These are phyloP conservation scores for Chamaecyparis obtusa DNA, from an alignment of 75 land plant genomes.

Conservation along the genomic window DNA sequence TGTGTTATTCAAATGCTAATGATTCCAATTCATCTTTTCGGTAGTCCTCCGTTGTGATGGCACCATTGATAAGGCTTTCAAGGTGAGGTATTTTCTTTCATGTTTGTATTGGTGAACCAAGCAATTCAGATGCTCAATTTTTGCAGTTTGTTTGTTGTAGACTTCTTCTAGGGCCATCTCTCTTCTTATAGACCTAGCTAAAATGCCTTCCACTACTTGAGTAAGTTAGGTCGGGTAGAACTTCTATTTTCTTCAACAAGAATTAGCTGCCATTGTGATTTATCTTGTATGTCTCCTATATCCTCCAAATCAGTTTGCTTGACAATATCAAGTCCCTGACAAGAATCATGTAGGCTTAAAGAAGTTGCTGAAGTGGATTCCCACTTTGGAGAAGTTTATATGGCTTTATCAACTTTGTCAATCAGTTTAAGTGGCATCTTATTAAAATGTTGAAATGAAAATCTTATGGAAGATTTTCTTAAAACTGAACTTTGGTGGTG, in stretches of 20 bases:
- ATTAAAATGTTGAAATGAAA: slow-evolving; percentile 61
- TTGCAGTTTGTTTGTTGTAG: slow-evolving; percentile 58
- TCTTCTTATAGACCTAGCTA: slow-evolving; percentile 27
- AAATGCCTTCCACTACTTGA: slow-evolving; percentile 14
- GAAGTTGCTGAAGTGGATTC: slow-evolving; percentile 12
- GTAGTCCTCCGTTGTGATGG: slow-evolving; percentile 16
- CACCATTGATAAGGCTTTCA: slow-evolving; percentile 24
- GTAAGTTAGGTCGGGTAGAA: background rate
- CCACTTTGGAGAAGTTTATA: slow-evolving; percentile 25
- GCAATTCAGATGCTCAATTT: slow-evolving; percentile 57
- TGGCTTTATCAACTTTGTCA: slow-evolving; percentile 29
- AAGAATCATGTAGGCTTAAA: slow-evolving; percentile 26
- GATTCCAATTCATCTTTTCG: slow-evolving; percentile 21
- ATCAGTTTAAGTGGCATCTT: slow-evolving; percentile 21
- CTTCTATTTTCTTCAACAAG: slow-evolving; percentile 14
- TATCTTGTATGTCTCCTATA: slow-evolving; percentile 19
- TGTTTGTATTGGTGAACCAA: slow-evolving; percentile 52
- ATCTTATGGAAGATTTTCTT: slow-evolving; percentile 40
- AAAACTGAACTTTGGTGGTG: slow-evolving; percentile 51
- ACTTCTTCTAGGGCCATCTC: slow-evolving; percentile 50
- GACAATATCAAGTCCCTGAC: slow-evolving; percentile 13
- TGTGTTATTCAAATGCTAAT: slow-evolving; percentile 22
- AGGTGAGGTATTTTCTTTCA: slow-evolving; percentile 28
- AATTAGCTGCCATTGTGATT: slow-evolving; percentile 23
- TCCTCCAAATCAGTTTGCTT: slow-evolving; percentile 11